Evolutionary conservation across 2,329 filamentous ascomycete genomes (phyloP).

Genomic region (Byssothecium circinans): DNA sequence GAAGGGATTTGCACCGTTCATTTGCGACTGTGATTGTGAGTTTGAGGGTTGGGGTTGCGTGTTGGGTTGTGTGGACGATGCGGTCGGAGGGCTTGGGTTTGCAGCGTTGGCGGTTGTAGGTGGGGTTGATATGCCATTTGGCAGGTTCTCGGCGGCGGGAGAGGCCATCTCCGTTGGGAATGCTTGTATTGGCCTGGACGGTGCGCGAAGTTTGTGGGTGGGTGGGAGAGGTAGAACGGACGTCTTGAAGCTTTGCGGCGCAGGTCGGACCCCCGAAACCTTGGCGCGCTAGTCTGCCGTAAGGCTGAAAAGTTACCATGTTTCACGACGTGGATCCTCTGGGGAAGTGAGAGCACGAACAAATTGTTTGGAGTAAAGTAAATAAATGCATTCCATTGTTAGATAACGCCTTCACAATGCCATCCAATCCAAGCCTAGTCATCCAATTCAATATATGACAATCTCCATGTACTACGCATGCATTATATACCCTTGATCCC

Average conservation of each 20-base stretch:
- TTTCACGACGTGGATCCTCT: background rate
- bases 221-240: slow-evolving; percentile 3
- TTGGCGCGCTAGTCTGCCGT: background rate
- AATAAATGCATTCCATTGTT: background rate
- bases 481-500: slow-evolving; percentile 12
- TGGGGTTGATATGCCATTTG: slow-evolving; percentile 45
- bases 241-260: too few relatives aligned
- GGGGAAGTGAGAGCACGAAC: too few relatives aligned
- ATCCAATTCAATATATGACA: background rate
- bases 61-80: slow-evolving; percentile 22
- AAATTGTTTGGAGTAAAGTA: too few relatives aligned
- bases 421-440: background rate
- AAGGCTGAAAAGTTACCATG: background rate
- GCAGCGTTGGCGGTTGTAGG: slow-evolving; percentile 33
- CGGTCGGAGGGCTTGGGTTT: slow-evolving; percentile 35
- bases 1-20: slow-evolving; percentile 18
- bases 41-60: slow-evolving; percentile 23
- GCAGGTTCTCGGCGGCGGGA: slow-evolving; percentile 35
- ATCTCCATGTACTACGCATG: background rate
- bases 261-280: background rate
- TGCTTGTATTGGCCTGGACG: slow-evolving; percentile 3
- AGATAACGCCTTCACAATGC: background rate
- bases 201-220: background rate
- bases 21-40: slow-evolving; percentile 6
- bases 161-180: slow-evolving; percentile 39